These are phyloP conservation scores for California macrophylla DNA, from an alignment of 441 rosid species.

Conservation along the genomic window DNA sequence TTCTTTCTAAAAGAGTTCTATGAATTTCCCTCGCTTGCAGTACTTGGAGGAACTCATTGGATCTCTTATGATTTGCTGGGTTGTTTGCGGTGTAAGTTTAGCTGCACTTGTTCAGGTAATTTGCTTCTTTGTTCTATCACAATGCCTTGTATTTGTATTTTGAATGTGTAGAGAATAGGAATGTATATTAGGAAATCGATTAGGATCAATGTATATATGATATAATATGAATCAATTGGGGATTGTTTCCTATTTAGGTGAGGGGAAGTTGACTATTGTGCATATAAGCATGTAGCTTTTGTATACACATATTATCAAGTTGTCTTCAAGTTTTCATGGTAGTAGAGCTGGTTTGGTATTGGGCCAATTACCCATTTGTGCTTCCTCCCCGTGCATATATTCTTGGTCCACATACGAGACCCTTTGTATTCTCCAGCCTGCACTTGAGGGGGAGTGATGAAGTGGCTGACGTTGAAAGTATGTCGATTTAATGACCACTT, in stretches of 20 bases:
- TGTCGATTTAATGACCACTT: too few species aligned
- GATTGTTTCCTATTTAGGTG: too few species aligned
- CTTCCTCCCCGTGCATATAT: not conserved
- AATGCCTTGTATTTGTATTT: not conserved
- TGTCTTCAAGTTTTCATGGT: too few species aligned
- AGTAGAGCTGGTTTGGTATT: not conserved
- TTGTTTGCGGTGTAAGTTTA: conserved; percentile 78
- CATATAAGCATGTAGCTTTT: too few species aligned
- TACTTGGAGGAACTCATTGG: conserved; percentile 88
- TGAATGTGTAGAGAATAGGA: not conserved
- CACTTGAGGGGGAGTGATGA: too few species aligned
- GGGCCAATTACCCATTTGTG: not conserved
- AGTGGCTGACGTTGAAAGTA: too few species aligned
- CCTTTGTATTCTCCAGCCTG: too few species aligned
- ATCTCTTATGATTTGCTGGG: conserved; percentile 79
- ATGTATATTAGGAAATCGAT: not conserved
- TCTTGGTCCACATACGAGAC: not conserved
- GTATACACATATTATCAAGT: too few species aligned
- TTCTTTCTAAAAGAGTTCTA: not conserved
- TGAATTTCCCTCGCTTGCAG: conserved; percentile 36
- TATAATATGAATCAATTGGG: not conserved
- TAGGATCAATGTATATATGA: not conserved
- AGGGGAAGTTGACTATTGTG: too few species aligned
- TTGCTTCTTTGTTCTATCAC: conserved; percentile 11
- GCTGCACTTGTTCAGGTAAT: conserved; percentile 86